These are phyloP conservation scores for Phytophthora fragariae DNA, from an alignment of 352 stramenopile genomes.

Conservation along the genomic window DNA sequence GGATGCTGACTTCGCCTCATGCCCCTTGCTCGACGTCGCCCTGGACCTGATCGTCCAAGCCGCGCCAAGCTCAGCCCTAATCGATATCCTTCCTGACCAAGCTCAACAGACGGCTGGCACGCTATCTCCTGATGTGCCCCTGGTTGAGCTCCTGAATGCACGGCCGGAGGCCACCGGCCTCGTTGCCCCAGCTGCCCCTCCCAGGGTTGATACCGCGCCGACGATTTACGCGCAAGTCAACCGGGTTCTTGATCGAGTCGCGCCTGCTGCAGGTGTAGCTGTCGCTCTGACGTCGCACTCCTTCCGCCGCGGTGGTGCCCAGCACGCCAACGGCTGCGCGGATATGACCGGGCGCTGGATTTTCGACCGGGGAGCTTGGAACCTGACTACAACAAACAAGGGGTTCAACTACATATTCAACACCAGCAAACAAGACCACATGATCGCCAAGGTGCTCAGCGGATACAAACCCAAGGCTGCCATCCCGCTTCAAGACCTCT, in stretches of 20 bases:
- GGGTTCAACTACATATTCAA: slow-evolving; percentile 7
- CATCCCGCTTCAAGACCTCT: background rate
- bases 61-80: background rate
- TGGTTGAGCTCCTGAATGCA: too few species aligned
- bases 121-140: background rate
- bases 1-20: too few species aligned
- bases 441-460: background rate
- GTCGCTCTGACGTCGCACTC: background rate
- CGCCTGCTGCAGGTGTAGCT: background rate
- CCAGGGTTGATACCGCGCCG: background rate
- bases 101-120: background rate
- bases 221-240: slow-evolving; percentile 10
- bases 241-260: background rate
- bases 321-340: background rate
- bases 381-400: slow-evolving; percentile 14
- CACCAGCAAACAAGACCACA: background rate
- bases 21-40: too few species aligned
- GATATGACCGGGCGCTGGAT: background rate
- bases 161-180: too few species aligned
- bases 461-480: background rate
- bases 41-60: background rate
- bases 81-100: background rate
- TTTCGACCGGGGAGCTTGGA: slow-evolving; percentile 2
- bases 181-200: too few species aligned
- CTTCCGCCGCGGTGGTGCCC: background rate